Conservation (phyloP, 768 basidiomycete genomes). For the Mycena metata region DNA sequence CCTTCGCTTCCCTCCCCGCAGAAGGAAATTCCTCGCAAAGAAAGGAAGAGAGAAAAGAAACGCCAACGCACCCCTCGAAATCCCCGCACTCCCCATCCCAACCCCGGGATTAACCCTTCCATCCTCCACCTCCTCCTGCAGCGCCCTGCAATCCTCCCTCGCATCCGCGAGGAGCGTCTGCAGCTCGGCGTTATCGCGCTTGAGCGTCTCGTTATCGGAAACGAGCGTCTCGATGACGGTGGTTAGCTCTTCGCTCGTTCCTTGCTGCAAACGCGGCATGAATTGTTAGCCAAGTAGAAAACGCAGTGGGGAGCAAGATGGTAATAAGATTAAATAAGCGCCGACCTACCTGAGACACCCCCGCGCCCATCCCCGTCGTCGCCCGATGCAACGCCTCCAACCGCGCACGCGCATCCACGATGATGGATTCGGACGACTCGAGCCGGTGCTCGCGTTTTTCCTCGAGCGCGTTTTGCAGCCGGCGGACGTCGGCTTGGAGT, state of each 20-base stretch:
- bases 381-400: slow-evolving; percentile 72
- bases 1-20: no score
- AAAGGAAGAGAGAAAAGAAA: slow-evolving; percentile 4
- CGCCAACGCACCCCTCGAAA: no score
- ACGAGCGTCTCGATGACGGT: slow-evolving; percentile 87
- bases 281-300: no score
- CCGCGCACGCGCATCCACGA: slow-evolving; percentile 74
- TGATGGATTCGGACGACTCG: slow-evolving; percentile 75
- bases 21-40: no score
- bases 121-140: slow-evolving; percentile 85
- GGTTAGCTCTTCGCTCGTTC: slow-evolving; percentile 56
- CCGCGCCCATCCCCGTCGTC: slow-evolving; percentile 50
- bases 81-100: slow-evolving; percentile 57
- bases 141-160: slow-evolving; percentile 77
- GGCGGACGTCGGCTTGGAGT: slow-evolving; percentile 74
- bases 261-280: no score
- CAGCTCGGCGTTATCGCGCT: slow-evolving; percentile 85
- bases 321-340: no score
- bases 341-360: no score
- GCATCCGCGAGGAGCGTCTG: slow-evolving; percentile 80
- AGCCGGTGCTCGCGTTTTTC: slow-evolving; percentile 69
- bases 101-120: slow-evolving; percentile 64
- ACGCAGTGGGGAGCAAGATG: no score
- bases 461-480: slow-evolving; percentile 74
- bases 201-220: slow-evolving; percentile 85